phyloP scores from a whole-genome alignment of 2,329 filamentous ascomycete species.

The Colletotrichum destructivum region DNA sequence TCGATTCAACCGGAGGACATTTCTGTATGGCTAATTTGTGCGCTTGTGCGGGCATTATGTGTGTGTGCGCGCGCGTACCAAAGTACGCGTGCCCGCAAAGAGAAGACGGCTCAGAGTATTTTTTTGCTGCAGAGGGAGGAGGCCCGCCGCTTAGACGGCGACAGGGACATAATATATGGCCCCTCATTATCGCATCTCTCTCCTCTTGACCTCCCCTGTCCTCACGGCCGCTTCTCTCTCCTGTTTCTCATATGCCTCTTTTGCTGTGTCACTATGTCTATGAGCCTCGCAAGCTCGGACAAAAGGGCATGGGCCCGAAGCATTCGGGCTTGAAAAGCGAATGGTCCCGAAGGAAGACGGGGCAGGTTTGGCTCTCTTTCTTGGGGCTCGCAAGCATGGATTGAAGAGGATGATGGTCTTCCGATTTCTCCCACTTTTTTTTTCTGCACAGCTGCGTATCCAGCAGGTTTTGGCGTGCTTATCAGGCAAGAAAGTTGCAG shows the following conservation, averaged over 20 bases:
- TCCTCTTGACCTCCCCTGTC: conserved; percentile 1
- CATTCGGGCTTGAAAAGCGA: neutral
- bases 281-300: neutral
- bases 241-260: neutral
- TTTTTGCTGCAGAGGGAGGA: conserved; percentile 15
- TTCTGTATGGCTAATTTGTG: conserved; percentile 32
- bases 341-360: neutral
- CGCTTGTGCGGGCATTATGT: conserved; percentile 15
- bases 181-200: conserved; percentile 15
- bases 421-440: conserved; percentile 36
- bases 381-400: neutral
- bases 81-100: conserved; percentile 4
- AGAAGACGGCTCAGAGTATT: conserved; percentile 12
- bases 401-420: conserved; percentile 23
- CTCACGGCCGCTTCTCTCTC: neutral
- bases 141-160: conserved; percentile 32
- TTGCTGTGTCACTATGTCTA: neutral
- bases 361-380: neutral
- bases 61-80: conserved; percentile 19
- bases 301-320: neutral
- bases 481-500: conserved; percentile 38
- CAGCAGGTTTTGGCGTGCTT: conserved; percentile 40
- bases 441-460: conserved; percentile 41
- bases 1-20: conserved; percentile 20
- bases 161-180: conserved; percentile 33